Percentiles rank a stretch among this genome's conserved stretches.
phyloP scores from a whole-genome alignment of 2,329 filamentous ascomycete species.

The Alternaria dauci region DNA sequence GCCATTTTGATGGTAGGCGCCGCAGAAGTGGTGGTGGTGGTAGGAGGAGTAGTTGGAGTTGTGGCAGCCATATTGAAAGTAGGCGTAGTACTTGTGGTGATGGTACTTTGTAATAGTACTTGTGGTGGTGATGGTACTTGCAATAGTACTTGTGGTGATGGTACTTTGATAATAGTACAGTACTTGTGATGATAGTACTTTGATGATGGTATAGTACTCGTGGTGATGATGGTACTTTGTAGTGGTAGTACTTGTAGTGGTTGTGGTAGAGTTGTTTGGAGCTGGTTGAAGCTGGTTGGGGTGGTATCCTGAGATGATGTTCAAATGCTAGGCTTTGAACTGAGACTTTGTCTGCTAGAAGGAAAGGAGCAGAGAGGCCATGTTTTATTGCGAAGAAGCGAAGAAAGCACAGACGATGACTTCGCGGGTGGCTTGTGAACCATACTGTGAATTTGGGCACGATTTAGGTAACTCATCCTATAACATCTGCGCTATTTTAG shows the following conservation, averaged over 20 bases:
- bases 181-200: not conserved
- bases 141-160: too few relatives aligned
- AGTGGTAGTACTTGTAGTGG: not conserved
- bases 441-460: not conserved
- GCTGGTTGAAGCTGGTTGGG: not conserved
- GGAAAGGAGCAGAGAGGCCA: not conserved
- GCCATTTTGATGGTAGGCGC: not conserved
- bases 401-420: not conserved
- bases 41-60: too few relatives aligned
- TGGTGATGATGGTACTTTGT: too few relatives aligned
- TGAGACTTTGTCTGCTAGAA: not conserved
- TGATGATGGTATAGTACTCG: not conserved
- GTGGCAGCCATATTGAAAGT: too few relatives aligned
- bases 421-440: not conserved
- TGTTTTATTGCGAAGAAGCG: not conserved
- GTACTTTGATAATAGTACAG: not conserved
- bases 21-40: too few relatives aligned
- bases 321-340: not conserved
- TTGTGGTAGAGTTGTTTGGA: not conserved
- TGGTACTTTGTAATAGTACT: too few relatives aligned
- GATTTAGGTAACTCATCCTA: not conserved
- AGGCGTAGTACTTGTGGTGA: too few relatives aligned
- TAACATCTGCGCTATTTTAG: not conserved
- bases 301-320: not conserved
- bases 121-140: too few relatives aligned